Percentiles rank a stretch among this genome's conserved stretches.
These are phyloP conservation scores for Acacia concinna DNA, from an alignment of 331 rosid genomes.

Conservation along the genomic window DNA sequence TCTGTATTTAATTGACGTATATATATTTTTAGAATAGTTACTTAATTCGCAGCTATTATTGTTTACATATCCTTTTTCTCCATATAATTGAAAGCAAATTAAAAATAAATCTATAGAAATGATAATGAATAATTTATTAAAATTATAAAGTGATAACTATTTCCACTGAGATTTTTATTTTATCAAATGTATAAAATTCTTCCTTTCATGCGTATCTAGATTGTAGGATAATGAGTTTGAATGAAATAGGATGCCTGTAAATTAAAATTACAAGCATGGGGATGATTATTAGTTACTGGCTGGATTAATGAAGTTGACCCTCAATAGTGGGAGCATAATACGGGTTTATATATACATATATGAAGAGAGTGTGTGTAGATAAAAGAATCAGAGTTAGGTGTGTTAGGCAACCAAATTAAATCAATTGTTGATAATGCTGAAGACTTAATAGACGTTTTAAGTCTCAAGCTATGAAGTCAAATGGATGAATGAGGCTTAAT, in stretches of 20 bases:
- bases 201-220: too few species aligned
- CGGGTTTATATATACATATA: not conserved
- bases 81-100: too few species aligned
- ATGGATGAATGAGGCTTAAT: not conserved
- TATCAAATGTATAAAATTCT: too few species aligned
- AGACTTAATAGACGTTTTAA: too few species aligned
- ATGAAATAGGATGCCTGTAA: not conserved
- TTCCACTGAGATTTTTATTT: too few species aligned
- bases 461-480: not conserved
- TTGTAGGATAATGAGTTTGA: not conserved
- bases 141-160: not conserved
- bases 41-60: not conserved
- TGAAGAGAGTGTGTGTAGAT: too few species aligned
- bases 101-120: too few species aligned
- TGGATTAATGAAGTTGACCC: not conserved
- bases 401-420: slow-evolving; percentile 41
- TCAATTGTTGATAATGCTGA: not conserved
- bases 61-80: not conserved
- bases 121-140: too few species aligned
- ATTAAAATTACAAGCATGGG: not conserved
- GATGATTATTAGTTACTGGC: not conserved
- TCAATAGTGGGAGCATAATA: not conserved
- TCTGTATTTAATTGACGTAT: too few species aligned
- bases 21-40: not conserved
- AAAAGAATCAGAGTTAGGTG: slow-evolving; percentile 6